Evolutionary conservation across 805 yeast species (phyloP).

Genomic region (Candida chilensis): DNA sequence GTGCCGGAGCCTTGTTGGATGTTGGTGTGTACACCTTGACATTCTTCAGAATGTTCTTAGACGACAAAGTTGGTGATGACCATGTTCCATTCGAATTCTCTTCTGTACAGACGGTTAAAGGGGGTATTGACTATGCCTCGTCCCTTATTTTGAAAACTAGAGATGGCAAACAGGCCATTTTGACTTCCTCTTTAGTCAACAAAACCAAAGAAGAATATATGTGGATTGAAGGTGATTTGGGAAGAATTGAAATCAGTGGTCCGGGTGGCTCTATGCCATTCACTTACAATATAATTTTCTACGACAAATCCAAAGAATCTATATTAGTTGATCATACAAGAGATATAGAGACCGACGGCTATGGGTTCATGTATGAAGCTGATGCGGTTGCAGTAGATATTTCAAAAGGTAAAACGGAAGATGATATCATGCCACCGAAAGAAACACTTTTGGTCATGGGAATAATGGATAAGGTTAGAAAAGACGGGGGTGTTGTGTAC

Average conservation of each 20-base stretch:
- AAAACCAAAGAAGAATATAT: too few relatives aligned
- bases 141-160: slow-evolving; percentile 24
- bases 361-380: slow-evolving; percentile 53
- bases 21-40: slow-evolving; percentile 45
- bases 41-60: slow-evolving; percentile 30
- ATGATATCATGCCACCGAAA: slow-evolving; percentile 25
- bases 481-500: slow-evolving; percentile 31
- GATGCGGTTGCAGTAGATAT: slow-evolving; percentile 41
- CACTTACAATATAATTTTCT: too few relatives aligned
- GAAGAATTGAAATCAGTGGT: too few relatives aligned
- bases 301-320: too few relatives aligned
- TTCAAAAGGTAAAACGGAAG: slow-evolving; percentile 23
- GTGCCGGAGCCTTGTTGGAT: slow-evolving; percentile 51
- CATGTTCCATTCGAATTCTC: slow-evolving; percentile 13
- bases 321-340: too few relatives aligned
- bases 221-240: too few relatives aligned
- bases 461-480: slow-evolving; percentile 37
- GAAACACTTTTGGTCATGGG: slow-evolving; percentile 40
- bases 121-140: slow-evolving; percentile 33
- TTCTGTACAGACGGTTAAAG: slow-evolving; percentile 25
- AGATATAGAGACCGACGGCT: slow-evolving; percentile 21
- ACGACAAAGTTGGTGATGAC: slow-evolving; percentile 18
- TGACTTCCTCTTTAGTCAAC: slow-evolving; percentile 13
- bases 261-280: too few relatives aligned
- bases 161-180: slow-evolving; percentile 29